Evolutionary conservation across 1,139 yeast species (phyloP).

Genomic region (Pichia terricola): DNA sequence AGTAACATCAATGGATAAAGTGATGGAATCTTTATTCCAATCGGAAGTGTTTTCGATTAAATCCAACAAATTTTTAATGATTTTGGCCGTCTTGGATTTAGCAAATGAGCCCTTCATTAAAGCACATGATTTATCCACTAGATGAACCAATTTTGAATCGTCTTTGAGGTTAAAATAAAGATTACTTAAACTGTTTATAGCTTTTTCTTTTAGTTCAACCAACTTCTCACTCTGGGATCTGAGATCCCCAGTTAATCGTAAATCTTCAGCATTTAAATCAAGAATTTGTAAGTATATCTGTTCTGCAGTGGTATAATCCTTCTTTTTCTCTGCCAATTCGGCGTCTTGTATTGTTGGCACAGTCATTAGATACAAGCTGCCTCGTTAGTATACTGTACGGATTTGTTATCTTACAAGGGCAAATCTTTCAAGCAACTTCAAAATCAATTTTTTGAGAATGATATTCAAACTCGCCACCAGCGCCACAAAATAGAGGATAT

Average conservation of each 20-base stretch:
- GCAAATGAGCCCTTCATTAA: constrained; percentile 63
- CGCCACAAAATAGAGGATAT: too few species aligned
- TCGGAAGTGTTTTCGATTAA: constrained; percentile 41
- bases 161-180: constrained; percentile 40
- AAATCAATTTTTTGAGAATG: too few species aligned
- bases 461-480: too few species aligned
- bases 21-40: constrained; percentile 23
- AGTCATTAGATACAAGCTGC: constrained; percentile 14
- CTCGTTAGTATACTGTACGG: neutral
- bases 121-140: constrained; percentile 62
- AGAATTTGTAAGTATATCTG: constrained; percentile 38
- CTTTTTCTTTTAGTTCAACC: constrained; percentile 43
- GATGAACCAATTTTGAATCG: constrained; percentile 42
- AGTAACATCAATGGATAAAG: constrained; percentile 67
- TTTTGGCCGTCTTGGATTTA: constrained; percentile 90
- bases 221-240: constrained; percentile 27
- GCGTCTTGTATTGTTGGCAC: constrained; percentile 43
- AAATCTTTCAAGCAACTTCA: too few species aligned
- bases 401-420: too few species aligned
- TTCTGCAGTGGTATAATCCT: constrained; percentile 50
- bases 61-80: constrained; percentile 70
- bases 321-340: constrained; percentile 40
- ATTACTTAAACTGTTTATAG: constrained; percentile 56
- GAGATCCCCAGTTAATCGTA: neutral
- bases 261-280: constrained; percentile 3